Evolutionary conservation across 2,329 filamentous ascomycete species (phyloP).

Genomic region (Clarireedia hainanense): DNA sequence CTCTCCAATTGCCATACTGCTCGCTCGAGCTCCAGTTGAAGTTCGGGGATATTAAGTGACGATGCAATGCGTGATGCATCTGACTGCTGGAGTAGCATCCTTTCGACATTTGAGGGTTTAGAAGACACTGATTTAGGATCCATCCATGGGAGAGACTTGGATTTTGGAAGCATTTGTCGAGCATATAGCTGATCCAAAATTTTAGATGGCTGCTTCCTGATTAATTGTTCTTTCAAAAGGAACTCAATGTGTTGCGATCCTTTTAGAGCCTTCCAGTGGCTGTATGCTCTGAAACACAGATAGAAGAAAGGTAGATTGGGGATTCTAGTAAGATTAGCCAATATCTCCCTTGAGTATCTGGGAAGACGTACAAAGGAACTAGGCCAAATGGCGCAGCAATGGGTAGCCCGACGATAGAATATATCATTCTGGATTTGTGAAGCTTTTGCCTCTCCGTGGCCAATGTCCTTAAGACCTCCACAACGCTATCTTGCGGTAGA

Average conservation of each 20-base stretch:
- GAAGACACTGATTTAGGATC: slow-evolving; percentile 7
- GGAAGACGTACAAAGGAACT: slow-evolving; percentile 66
- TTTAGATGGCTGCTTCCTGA: slow-evolving; percentile 57
- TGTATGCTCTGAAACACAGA: slow-evolving; percentile 83
- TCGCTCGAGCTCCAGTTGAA: slow-evolving; percentile 65
- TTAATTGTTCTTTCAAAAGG: slow-evolving; percentile 64
- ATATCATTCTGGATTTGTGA: slow-evolving; percentile 70
- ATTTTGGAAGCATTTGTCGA: slow-evolving; percentile 18
- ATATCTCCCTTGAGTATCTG: not conserved
- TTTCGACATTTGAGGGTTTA: slow-evolving; percentile 26
- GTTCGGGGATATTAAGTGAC: slow-evolving; percentile 57
- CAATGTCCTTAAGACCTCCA: slow-evolving; percentile 57
- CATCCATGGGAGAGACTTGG: not conserved
- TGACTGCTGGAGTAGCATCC: slow-evolving; percentile 39
- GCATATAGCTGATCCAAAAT: slow-evolving; percentile 68
- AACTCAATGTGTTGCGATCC: slow-evolving; percentile 83
- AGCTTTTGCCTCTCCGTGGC: slow-evolving; percentile 73
- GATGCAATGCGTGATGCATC: slow-evolving; percentile 52
- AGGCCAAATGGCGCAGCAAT: slow-evolving; percentile 75
- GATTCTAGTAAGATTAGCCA: slow-evolving; percentile 46
- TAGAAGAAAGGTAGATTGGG: slow-evolving; percentile 98
- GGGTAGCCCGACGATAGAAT: slow-evolving; percentile 77
- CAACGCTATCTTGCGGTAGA: slow-evolving; percentile 56
- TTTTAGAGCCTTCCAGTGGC: slow-evolving; percentile 77
- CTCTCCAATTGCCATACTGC: slow-evolving; percentile 66